Evolutionary conservation across 139 green algal species (phyloP), one percentile per base, ranked within the genome.

Genomic region (Parachlorella kessleri): DNA sequence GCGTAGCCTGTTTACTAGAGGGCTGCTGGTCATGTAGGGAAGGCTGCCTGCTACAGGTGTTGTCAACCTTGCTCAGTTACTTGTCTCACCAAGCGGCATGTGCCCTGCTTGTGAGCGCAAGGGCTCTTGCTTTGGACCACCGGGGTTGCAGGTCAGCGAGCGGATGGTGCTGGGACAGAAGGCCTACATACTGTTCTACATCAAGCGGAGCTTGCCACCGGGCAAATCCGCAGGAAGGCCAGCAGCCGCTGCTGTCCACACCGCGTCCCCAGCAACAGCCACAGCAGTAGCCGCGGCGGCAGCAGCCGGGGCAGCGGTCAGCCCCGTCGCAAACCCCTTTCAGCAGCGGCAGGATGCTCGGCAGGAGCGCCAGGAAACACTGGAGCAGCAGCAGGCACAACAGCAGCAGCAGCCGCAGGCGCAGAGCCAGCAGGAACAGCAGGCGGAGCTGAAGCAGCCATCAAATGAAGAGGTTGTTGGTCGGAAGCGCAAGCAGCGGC

Each of bases 141-240:
- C 48, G 21, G 14, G 14, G 48, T 18, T 66, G 68, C 86, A 91
- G 72, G 92, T 95, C 28, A 88, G 79, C 38, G 90, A 97, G 83
- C 83, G 88, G 0, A 81, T 86, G 2, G 96, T 97, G 32, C 87
- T 98, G 67, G 77, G 81, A 0, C 94, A 98, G 85, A 85, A 92
- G 33, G 94, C 96, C 4, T 99, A 98, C 92, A 95, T 99, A 28
- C 88, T 99, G 36, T 98, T 99, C 86, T 99, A 98, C 88, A 85
- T 95, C 26, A 75, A 70, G 35, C 42, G 82, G 64, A 66, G 24
- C 42, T 18, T 24, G 18, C 32, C 80, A 82, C 3, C 76, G 80
- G 8, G 48, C 81, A 8, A 76, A 66, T 2, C 66, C 69, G 55
- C 18, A 36, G 24, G 64, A 55, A 30, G n/a, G 24, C 6, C 33